Conservation (phyloP, 2,329 filamentous ascomycete genomes). For the Ophiostoma fasciatum region DNA sequence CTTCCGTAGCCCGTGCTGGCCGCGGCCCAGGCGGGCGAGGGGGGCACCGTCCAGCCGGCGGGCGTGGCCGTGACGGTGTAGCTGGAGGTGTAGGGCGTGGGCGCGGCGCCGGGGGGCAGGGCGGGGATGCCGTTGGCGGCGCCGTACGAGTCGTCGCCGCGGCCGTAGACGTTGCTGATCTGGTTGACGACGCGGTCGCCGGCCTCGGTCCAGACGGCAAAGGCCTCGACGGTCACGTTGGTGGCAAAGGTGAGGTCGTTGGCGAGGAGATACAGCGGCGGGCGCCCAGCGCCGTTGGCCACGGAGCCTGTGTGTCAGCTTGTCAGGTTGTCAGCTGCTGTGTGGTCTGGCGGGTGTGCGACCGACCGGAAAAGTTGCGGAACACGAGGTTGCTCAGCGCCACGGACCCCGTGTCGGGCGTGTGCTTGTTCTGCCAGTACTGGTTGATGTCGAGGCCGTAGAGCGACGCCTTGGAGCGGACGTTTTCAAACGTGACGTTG, state of each 20-base stretch:
- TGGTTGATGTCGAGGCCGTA: conserved; percentile 9
- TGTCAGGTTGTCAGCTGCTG: no score
- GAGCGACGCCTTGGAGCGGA: conserved; percentile 8
- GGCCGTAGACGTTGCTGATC: conserved; percentile 21
- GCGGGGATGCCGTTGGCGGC: conserved; percentile 10
- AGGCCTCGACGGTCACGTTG: conserved; percentile 19
- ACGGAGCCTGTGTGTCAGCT: conserved; percentile 18
- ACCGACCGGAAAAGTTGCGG: conserved; percentile 18
- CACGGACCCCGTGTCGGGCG: conserved; percentile 5
- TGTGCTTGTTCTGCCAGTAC: conserved; percentile 6
- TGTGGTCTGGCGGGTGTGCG: not conserved
- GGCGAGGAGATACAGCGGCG: conserved; percentile 18
- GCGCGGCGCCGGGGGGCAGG: conserved; percentile 5
- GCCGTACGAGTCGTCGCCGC: conserved; percentile 16
- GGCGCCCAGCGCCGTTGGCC: conserved; percentile 16
- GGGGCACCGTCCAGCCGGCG: conserved; percentile 15
- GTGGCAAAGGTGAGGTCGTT: conserved; percentile 18
- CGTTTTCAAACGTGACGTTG: conserved; percentile 18
- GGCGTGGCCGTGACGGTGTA: conserved; percentile 19
- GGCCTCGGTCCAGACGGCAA: conserved; percentile 21
- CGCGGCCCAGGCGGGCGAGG: conserved; percentile 18
- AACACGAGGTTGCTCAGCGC: conserved; percentile 10
- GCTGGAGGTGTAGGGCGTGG: conserved; percentile 16
- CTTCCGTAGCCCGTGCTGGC: conserved; percentile 20
- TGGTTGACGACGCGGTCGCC: conserved; percentile 16